Percentiles rank a stretch among this genome's conserved stretches.
Evolutionary conservation across 2,329 filamentous ascomycete genomes (phyloP).

Genomic region (Colletotrichum navitas): DNA sequence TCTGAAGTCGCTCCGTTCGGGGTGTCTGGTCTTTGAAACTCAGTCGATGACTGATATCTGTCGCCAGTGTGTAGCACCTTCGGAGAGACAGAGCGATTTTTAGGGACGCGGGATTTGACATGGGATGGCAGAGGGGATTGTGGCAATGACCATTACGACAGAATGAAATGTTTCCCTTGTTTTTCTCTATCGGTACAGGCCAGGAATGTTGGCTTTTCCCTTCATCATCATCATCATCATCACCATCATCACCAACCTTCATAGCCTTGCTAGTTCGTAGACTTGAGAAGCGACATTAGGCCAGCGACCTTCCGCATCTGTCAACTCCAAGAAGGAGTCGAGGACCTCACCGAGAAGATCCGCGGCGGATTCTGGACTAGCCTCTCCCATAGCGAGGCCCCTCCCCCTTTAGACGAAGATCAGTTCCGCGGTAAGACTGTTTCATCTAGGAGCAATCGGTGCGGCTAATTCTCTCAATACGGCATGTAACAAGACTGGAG

Average conservation of each 20-base stretch:
- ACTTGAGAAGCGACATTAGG: conserved; percentile 9
- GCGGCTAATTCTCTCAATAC: conserved; percentile 38
- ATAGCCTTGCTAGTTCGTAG: conserved; percentile 7
- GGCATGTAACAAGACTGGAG: conserved; percentile 35
- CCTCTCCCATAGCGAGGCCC: conserved; percentile 29
- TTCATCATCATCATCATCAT: background rate
- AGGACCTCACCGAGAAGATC: conserved; percentile 22
- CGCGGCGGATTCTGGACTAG: conserved; percentile 28
- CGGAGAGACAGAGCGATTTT: conserved; percentile 1
- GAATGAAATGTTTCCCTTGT: background rate
- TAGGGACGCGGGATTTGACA: conserved; percentile 15
- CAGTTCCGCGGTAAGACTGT: conserved; percentile 42
- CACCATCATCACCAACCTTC: background rate
- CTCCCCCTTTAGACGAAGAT: conserved; percentile 38
- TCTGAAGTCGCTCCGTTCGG: conserved; percentile 1
- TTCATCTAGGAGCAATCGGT: conserved; percentile 39
- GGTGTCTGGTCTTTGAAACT: conserved; percentile 7
- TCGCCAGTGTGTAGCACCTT: conserved; percentile 1
- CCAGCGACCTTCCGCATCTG: conserved; percentile 37
- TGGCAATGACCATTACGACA: conserved; percentile 25
- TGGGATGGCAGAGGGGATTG: conserved; percentile 21
- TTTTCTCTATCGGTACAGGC: conserved; percentile 1
- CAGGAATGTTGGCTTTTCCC: conserved; percentile 17
- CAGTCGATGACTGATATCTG: conserved; percentile 7
- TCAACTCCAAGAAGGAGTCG: conserved; percentile 27